A percentile compares a stretch with the other conserved stretches of the same genome.
These are phyloP conservation scores for Turritis glabra DNA, from an alignment of 345 rosid species.

Conservation along the genomic window DNA sequence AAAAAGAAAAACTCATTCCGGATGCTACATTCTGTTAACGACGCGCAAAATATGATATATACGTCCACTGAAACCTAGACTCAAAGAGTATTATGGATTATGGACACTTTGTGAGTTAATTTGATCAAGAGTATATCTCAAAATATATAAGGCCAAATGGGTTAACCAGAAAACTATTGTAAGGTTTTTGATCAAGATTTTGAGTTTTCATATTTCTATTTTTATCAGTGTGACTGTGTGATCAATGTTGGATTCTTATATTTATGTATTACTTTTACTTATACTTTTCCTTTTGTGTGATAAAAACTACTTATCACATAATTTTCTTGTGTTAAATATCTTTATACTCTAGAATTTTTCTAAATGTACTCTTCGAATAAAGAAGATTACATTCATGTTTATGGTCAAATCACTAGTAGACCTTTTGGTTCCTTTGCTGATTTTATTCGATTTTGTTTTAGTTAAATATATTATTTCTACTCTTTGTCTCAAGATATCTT, in stretches of 20 bases:
- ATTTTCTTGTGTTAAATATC: neutral
- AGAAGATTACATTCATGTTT: slow-evolving; percentile 12
- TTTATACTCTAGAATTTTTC: neutral
- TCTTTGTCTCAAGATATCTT: neutral
- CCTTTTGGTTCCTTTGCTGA: slow-evolving; percentile 22
- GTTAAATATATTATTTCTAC: slow-evolving; percentile 2
- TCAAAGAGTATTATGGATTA: neutral
- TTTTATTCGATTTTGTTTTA: slow-evolving; percentile 19
- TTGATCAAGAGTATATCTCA: neutral
- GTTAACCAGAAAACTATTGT: neutral
- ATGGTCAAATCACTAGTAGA: slow-evolving; percentile 21
- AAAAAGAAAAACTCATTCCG: neutral
- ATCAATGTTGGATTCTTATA: neutral
- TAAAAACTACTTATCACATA: neutral
- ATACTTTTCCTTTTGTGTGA: neutral
- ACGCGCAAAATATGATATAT: neutral
- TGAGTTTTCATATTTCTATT: neutral
- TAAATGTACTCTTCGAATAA: slow-evolving; percentile 8
- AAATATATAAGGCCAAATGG: neutral
- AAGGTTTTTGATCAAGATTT: neutral
- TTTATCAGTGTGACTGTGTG: neutral
- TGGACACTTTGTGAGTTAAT: neutral
- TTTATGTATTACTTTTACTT: neutral
- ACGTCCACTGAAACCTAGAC: neutral
- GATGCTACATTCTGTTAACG: neutral